phyloP scores from a whole-genome alignment of 768 basidiomycete species.

The Tremella mesenterica region DNA sequence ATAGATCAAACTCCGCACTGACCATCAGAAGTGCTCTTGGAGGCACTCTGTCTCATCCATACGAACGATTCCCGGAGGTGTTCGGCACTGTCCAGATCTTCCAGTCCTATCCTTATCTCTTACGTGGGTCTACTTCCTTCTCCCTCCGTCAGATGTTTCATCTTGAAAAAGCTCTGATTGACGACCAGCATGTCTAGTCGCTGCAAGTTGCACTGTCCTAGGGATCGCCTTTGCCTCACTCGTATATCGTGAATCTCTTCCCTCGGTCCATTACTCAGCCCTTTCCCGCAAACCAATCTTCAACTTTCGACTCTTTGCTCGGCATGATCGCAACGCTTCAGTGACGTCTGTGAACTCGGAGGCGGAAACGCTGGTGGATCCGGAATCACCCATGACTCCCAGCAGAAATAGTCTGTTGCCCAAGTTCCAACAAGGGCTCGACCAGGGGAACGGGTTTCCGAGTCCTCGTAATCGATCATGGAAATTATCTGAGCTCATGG shows the following conservation, averaged over 20 bases:
- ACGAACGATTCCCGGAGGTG: constrained; percentile 29
- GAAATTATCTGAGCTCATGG: constrained; percentile 39
- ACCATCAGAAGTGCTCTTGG: constrained; percentile 27
- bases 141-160: not conserved
- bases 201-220: constrained; percentile 23
- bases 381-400: not conserved
- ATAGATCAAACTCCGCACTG: too few relatives aligned
- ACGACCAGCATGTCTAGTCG: constrained; percentile 32
- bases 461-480: constrained; percentile 13
- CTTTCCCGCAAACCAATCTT: not conserved
- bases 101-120: constrained; percentile 25
- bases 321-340: constrained; percentile 6
- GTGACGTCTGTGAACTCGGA: constrained; percentile 16
- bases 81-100: constrained; percentile 28
- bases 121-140: constrained; percentile 20
- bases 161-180: not conserved
- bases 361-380: constrained; percentile 33
- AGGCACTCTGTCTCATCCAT: constrained; percentile 39
- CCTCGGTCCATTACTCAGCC: too few relatives aligned
- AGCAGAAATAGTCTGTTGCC: not conserved
- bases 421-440: constrained; percentile 4
- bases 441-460: not conserved
- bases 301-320: not conserved
- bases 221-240: constrained; percentile 35
- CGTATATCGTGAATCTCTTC: constrained; percentile 34